Conservation (phyloP, 495 filamentous ascomycete species). For the Penicillium roqueforti region DNA sequence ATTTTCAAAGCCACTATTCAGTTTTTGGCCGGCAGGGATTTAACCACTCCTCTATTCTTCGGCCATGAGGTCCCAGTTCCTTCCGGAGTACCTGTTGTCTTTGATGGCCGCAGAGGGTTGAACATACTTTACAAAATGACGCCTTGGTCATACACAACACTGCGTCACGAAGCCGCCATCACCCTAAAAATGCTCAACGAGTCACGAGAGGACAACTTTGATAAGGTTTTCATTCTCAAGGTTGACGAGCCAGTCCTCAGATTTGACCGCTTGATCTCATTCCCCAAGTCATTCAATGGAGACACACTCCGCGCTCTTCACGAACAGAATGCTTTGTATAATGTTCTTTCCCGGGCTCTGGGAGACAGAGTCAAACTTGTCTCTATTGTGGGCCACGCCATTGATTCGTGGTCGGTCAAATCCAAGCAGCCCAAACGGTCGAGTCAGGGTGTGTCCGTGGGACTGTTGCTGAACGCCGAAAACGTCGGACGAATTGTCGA, state of each 20-base stretch:
- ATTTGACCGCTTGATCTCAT: constrained; percentile 60
- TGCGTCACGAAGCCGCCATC: constrained; percentile 65
- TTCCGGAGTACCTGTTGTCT: constrained; percentile 42
- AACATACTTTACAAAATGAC: constrained; percentile 94
- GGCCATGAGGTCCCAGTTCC: constrained; percentile 30
- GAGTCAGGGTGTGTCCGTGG: constrained; percentile 48
- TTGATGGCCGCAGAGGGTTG: constrained; percentile 64
- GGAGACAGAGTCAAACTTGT: constrained; percentile 70
- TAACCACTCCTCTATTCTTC: constrained; percentile 62
- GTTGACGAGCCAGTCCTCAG: constrained; percentile 60
- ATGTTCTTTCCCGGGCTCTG: constrained; percentile 61
- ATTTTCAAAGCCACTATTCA: constrained; percentile 90
- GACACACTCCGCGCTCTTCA: constrained; percentile 30
- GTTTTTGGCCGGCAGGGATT: constrained; percentile 68
- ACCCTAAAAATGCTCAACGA: constrained; percentile 72
- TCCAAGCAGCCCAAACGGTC: constrained; percentile 26
- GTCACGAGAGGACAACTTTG: constrained; percentile 72
- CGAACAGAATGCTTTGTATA: constrained; percentile 46
- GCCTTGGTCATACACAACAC: constrained; percentile 68
- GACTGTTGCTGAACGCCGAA: constrained; percentile 65
- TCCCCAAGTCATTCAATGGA: constrained; percentile 28
- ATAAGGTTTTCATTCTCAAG: constrained; percentile 73
- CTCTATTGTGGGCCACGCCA: constrained; percentile 44
- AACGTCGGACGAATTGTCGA: constrained; percentile 73
- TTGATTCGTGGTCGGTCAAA: constrained; percentile 34